phyloP scores from a whole-genome alignment of 202 grass and related monocot genomes.

The Bolboschoenoplectus hybrid region DNA sequence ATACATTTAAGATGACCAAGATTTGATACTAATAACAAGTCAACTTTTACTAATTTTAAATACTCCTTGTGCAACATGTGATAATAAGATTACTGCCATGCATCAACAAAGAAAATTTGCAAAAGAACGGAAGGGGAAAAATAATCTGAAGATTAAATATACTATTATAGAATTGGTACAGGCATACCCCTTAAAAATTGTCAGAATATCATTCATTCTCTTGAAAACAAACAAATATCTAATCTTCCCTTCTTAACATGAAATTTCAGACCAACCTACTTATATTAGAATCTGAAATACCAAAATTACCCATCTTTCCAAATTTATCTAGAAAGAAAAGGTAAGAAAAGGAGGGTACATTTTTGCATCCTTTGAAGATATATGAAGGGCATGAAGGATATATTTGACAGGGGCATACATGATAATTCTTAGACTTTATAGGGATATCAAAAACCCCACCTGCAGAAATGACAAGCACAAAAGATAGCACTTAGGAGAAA shows the following conservation, averaged over 20 bases:
- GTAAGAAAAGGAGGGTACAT: background rate
- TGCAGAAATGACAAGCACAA: background rate
- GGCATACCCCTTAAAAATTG: background rate
- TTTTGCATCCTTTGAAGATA: background rate
- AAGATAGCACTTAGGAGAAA: conserved; percentile 1
- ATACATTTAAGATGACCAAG: background rate
- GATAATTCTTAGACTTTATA: background rate
- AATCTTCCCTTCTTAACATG: background rate
- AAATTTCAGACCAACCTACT: background rate
- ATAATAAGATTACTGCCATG: background rate
- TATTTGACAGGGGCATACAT: background rate
- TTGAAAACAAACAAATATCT: conserved; percentile 20
- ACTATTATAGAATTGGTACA: background rate
- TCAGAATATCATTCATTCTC: background rate
- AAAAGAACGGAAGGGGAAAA: background rate
- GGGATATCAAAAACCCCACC: background rate
- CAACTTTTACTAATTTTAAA: background rate
- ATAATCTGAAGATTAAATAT: background rate
- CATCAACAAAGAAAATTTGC: background rate
- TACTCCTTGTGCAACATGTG: conserved; percentile 10
- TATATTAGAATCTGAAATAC: background rate
- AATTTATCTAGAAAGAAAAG: background rate
- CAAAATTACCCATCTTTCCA: conserved; percentile 7
- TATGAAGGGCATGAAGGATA: background rate
- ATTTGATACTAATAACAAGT: background rate